Evolutionary conservation across 2,329 filamentous ascomycete species (phyloP).

Genomic region (Pyricularia sp.): DNA sequence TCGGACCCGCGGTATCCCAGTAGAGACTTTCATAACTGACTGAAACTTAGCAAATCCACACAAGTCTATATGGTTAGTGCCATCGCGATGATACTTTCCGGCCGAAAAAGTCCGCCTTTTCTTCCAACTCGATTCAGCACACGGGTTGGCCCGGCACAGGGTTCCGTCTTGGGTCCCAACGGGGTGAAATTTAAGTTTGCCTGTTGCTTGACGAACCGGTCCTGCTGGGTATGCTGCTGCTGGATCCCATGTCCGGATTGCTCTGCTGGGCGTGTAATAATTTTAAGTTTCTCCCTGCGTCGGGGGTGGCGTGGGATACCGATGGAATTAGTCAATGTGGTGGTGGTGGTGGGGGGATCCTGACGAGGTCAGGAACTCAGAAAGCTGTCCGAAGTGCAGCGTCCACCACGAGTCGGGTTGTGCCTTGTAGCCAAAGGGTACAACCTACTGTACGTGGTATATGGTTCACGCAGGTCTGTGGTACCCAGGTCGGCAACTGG

Average conservation of each 20-base stretch:
- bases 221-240: neutral
- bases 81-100: neutral
- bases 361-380: neutral
- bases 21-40: neutral
- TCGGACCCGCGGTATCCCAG: neutral
- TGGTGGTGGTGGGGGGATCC: neutral
- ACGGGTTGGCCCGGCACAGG: neutral
- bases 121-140: neutral
- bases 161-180: neutral
- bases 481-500: neutral
- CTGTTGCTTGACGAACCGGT: neutral
- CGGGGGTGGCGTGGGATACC: neutral
- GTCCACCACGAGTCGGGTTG: neutral
- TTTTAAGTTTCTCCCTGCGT: neutral
- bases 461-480: neutral
- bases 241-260: neutral
- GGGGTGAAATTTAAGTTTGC: neutral
- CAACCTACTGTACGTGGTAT: too few species aligned
- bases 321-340: neutral
- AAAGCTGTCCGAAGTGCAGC: neutral
- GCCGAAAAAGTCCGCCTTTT: neutral
- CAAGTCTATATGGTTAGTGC: neutral
- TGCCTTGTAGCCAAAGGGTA: neutral
- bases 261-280: neutral
- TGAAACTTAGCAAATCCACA: neutral